phyloP scores from a whole-genome alignment of 805 yeast species.

The Maudiozyma turicensis region DNA sequence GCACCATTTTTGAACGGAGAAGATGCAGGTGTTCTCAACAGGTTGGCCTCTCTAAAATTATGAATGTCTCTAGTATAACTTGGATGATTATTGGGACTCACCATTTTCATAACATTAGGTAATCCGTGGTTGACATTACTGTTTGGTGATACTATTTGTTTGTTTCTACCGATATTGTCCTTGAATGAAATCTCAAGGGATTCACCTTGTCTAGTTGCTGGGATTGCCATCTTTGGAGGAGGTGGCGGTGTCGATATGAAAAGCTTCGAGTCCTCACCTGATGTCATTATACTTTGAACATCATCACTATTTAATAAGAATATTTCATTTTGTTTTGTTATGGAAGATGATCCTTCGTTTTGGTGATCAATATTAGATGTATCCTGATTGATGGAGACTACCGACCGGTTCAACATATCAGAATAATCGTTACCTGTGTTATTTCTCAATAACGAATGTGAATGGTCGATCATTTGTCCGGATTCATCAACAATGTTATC shows the following conservation, averaged over 20 bases:
- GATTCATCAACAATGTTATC: slow-evolving; percentile 2
- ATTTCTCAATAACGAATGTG: not conserved
- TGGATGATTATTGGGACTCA: not conserved
- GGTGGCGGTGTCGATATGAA: slow-evolving; percentile 38
- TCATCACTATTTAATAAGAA: slow-evolving; percentile 26
- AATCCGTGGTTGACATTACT: not conserved
- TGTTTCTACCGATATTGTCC: slow-evolving; percentile 2
- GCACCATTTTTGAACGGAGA: slow-evolving; percentile 5
- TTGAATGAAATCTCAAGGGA: slow-evolving; percentile 53
- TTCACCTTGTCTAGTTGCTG: slow-evolving; percentile 72
- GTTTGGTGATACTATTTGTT: slow-evolving; percentile 4
- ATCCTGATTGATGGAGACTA: not conserved
- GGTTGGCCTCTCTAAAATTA: slow-evolving; percentile 22
- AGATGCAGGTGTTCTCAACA: slow-evolving; percentile 5
- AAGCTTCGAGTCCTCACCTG: slow-evolving; percentile 28
- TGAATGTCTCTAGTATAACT: slow-evolving; percentile 13
- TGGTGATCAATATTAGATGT: not conserved
- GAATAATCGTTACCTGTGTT: not conserved
- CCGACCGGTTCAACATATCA: not conserved
- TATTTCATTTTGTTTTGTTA: slow-evolving; percentile 12
- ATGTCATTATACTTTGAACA: slow-evolving; percentile 27
- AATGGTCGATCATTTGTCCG: not conserved
- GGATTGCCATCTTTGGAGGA: slow-evolving; percentile 70
- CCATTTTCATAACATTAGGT: not conserved
- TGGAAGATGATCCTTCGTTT: not conserved